Evolutionary conservation across 345 rosid species (phyloP).

Genomic region (Citrus maxima): DNA sequence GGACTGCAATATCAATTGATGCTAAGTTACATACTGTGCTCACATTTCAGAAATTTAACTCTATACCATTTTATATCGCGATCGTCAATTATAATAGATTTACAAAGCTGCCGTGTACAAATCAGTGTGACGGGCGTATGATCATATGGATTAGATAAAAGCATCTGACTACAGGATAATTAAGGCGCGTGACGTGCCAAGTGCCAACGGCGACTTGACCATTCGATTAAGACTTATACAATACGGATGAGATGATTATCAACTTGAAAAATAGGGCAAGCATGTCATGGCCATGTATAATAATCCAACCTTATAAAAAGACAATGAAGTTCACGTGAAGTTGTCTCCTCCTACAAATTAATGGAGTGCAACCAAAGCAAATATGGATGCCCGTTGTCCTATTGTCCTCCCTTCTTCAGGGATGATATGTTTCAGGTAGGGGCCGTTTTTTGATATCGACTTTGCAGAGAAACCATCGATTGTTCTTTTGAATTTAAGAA

Average conservation of each 20-base stretch:
- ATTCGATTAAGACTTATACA: not conserved
- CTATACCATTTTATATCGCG: too few species aligned
- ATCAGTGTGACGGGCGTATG: too few species aligned
- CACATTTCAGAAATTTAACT: too few species aligned
- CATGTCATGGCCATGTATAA: not conserved
- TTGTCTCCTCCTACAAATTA: not conserved
- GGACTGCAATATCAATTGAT: too few species aligned
- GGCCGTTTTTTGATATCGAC: not conserved
- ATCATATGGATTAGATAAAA: too few species aligned
- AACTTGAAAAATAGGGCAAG: not conserved
- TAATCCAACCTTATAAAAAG: not conserved
- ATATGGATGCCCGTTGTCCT: not conserved
- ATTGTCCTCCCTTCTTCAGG: not conserved
- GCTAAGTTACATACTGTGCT: too few species aligned
- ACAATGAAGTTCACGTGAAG: slow-evolving; percentile 1
- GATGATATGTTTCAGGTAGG: not conserved
- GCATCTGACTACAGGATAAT: too few species aligned
- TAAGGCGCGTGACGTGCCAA: too few species aligned
- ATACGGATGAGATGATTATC: not conserved
- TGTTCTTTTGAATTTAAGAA: not conserved
- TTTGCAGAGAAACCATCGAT: not conserved
- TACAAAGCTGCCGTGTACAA: too few species aligned
- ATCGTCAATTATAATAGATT: too few species aligned
- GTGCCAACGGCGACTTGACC: too few species aligned
- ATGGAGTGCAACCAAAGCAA: not conserved